Evolutionary conservation across 306 rosid species (phyloP), one percentile per base, ranked within the genome.

Genomic region (Datisca glomerata): DNA sequence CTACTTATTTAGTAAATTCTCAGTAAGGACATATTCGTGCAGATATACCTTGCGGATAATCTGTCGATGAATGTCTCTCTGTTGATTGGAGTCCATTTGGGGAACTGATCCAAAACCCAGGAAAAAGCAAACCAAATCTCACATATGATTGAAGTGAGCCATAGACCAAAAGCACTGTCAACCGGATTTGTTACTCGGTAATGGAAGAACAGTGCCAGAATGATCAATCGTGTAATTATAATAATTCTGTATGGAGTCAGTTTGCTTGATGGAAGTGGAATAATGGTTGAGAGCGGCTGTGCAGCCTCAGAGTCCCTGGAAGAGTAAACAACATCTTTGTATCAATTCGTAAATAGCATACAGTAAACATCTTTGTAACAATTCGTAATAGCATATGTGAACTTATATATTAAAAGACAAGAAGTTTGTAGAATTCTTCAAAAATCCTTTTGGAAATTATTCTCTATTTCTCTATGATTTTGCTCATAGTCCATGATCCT

Each of bases 101-200:
- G 95, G 72, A 89, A 89, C 76, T 89, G 98, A 78, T 89, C 95
- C 52, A 89, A 53, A 36, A 84, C 84, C 98, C 98, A 89, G 5
- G 98, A 89, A 66, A 84, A 66, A 29, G 86, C 98, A 39, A 89
- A 89, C 98, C 98, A 89, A 67, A 89, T 89, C 75, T 89, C 98
- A 56, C 98, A 89, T 55, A 80, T 75, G 40, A 89, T 55, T 8
- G 98, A 89, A 53, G 98, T 89, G 70, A 89, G 55, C 98, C 98
- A 89, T 45, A 89, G 74, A 63, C 84, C 98, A 56, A 45, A 84
- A 50, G 98, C 98, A 69, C 91, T 77, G 21, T 84, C 93, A 60
- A 89, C 98, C 4, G 98, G 95, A 59, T 89, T 58, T 17, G 98
- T 80, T 7, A 89, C 75, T 53, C 98, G 69, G 55, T 83, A 89